Conservation (phyloP, 495 filamentous ascomycete genomes). For the Glarea lozoyensis region DNA sequence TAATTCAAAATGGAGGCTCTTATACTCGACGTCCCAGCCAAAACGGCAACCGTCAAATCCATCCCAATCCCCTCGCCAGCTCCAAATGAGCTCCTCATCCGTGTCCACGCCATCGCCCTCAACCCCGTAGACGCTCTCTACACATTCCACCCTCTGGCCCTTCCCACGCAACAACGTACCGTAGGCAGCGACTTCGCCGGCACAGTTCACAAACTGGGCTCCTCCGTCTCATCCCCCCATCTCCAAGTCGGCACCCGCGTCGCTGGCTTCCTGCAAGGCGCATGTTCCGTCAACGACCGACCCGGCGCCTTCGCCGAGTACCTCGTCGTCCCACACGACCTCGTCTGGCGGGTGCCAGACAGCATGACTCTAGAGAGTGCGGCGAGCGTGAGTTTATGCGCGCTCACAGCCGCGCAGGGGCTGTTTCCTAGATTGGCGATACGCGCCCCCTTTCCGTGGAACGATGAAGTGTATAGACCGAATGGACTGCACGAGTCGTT, state of each 20-base stretch:
- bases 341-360: slow-evolving; percentile 29
- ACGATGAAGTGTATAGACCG: background rate
- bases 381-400: slow-evolving; percentile 25
- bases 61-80: slow-evolving; percentile 18
- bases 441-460: slow-evolving; percentile 21
- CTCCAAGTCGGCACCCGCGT: background rate
- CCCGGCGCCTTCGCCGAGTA: slow-evolving; percentile 37
- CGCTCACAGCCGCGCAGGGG: slow-evolving; percentile 25
- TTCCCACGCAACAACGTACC: slow-evolving; percentile 16
- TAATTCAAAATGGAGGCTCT: slow-evolving; percentile 19
- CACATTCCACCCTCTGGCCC: slow-evolving; percentile 23
- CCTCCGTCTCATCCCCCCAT: background rate
- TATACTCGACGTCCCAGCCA: slow-evolving; percentile 21
- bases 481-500: background rate
- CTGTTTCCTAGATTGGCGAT: slow-evolving; percentile 27
- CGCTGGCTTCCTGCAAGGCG: slow-evolving; percentile 26
- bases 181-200: slow-evolving; percentile 40
- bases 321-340: slow-evolving; percentile 21
- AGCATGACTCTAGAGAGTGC: slow-evolving; percentile 22
- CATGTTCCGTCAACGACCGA: slow-evolving; percentile 27
- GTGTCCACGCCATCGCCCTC: slow-evolving; percentile 31
- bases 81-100: slow-evolving; percentile 29
- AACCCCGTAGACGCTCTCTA: slow-evolving; percentile 35
- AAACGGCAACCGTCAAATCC: slow-evolving; percentile 21
- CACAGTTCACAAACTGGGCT: slow-evolving; percentile 22